Evolutionary conservation across 2,329 filamentous ascomycete genomes (phyloP), one percentile per base, ranked within the genome.

Genomic region (Graphilbum ipis-grandicollis): DNA sequence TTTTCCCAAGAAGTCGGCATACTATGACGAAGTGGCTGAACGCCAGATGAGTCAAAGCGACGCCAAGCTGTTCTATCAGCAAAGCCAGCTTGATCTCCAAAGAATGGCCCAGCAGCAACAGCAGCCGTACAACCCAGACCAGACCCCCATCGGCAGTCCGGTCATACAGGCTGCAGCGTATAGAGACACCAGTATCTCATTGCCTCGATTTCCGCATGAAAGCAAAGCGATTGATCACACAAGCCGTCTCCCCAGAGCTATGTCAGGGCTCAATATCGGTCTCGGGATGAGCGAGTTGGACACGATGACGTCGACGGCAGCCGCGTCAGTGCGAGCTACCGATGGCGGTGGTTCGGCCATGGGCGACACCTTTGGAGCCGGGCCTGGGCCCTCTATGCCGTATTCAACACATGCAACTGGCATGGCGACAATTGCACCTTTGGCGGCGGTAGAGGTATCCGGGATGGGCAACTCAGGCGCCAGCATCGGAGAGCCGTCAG

Each of bases 21-120:
- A 85, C 52, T 94, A 93, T 59, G 86, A 94, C 56, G 84, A 88
- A 50, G 79, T 88, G 36, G 81, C 83, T 37, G 90, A 98, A 57
- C 92, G 90, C 50, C 82, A 88, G 51, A 80, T 93, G 75, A 92
- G 79, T 50, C 85, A 93, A 55, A 78, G 82, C 19, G 90, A 98
- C 54, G 83, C 88, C 41, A 96, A 93, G 57, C 69, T 94, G 43
- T 93, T 96, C 60, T 98, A 93, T 56, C 88, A 94, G 59, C 71
- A 82, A 46, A 85, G 83, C 56, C 81, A 85, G 55, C 63, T 76
- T 40, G 79, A 78, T 43, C 52, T 55, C 39, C 50, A 50, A 46
- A 64, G 54, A 47, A 46, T 45, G 35, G 50, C 29, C 48, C 39
- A 55, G 46, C 40, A 54, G 48, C 39, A 57, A 52, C 54, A 52